A percentile compares a stretch with the other conserved stretches of the same genome.
Evolutionary conservation across 495 filamentous ascomycete species (phyloP).

Genomic region (Usnea hakonensis): DNA sequence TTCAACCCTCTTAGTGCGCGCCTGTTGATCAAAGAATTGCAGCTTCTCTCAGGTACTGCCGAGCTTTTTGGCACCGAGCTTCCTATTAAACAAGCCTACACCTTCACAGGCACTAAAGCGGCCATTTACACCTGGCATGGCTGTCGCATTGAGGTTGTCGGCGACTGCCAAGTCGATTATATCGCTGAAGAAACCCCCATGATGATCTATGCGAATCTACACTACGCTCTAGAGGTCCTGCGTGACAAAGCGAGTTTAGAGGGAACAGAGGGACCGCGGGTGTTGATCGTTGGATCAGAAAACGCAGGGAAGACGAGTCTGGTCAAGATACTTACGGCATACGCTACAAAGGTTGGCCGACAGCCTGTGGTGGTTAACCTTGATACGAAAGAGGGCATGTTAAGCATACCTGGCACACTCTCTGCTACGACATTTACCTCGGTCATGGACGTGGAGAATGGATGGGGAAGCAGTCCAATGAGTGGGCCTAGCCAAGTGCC

Average conservation of each 20-base stretch:
- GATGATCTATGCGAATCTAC: slow-evolving; percentile 73
- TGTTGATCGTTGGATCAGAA: slow-evolving; percentile 75
- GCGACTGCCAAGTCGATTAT: slow-evolving; percentile 61
- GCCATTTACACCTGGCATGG: slow-evolving; percentile 90
- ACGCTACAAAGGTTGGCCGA: slow-evolving; percentile 66
- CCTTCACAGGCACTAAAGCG: slow-evolving; percentile 73
- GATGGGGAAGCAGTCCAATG: slow-evolving; percentile 85
- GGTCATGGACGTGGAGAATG: slow-evolving; percentile 82
- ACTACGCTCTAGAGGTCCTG: slow-evolving; percentile 70
- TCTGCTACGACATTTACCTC: slow-evolving; percentile 75
- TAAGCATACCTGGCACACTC: slow-evolving; percentile 76
- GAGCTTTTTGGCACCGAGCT: slow-evolving; percentile 97
- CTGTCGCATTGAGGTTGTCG: slow-evolving; percentile 67
- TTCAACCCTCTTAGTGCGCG: too few relatives aligned
- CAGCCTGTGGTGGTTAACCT: slow-evolving; percentile 81
- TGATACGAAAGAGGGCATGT: slow-evolving; percentile 77
- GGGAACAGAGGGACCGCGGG: slow-evolving; percentile 62
- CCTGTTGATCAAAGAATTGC: slow-evolving; percentile 7
- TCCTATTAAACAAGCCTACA: slow-evolving; percentile 69
- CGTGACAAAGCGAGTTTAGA: slow-evolving; percentile 44
- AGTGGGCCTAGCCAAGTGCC: slow-evolving; percentile 80
- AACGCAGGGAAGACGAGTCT: slow-evolving; percentile 81
- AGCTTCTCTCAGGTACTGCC: slow-evolving; percentile 73
- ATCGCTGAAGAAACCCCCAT: slow-evolving; percentile 79
- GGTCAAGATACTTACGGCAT: slow-evolving; percentile 70